phyloP scores from a whole-genome alignment of 1,284 basidiomycete species.

The Pseudozyma pruni region DNA sequence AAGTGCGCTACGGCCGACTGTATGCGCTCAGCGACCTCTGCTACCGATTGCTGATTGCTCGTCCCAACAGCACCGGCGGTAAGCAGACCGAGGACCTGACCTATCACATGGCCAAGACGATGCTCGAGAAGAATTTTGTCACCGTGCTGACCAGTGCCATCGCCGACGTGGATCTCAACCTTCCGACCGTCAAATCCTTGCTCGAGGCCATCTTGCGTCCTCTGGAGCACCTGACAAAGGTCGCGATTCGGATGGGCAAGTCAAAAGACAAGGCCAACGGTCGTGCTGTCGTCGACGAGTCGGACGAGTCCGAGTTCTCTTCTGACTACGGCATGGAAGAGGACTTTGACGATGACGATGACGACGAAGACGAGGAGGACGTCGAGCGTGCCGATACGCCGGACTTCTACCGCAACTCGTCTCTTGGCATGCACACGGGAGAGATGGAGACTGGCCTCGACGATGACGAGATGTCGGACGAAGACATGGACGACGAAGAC shows the following conservation, averaged over 20 bases:
- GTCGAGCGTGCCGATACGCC: slow-evolving; percentile 82
- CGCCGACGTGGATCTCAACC: slow-evolving; percentile 93
- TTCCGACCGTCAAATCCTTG: slow-evolving; percentile 86
- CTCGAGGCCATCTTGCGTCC: slow-evolving; percentile 88
- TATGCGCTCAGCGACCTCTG: slow-evolving; percentile 88
- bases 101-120: slow-evolving; percentile 93
- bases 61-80: slow-evolving; percentile 70
- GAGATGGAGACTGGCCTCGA: slow-evolving; percentile 66
- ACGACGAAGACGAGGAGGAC: slow-evolving; percentile 72
- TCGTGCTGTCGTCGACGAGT: slow-evolving; percentile 34
- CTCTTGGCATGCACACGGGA: slow-evolving; percentile 85
- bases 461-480: slow-evolving; percentile 87
- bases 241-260: slow-evolving; percentile 97
- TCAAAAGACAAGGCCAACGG: slow-evolving; percentile 53
- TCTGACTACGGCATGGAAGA: slow-evolving; percentile 53
- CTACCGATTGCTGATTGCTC: slow-evolving; percentile 84
- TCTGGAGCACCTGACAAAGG: slow-evolving; percentile 90
- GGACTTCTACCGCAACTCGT: slow-evolving; percentile 95
- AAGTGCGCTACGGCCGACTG: slow-evolving; percentile 86
- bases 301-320: slow-evolving; percentile 33
- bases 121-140: slow-evolving; percentile 98
- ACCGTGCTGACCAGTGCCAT: slow-evolving; percentile 86
- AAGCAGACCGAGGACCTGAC: slow-evolving; percentile 77
- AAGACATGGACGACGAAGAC: slow-evolving; percentile 89
- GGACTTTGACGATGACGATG: slow-evolving; percentile 69